Evolutionary conservation across 2,329 filamentous ascomycete genomes (phyloP), one percentile per base, ranked within the genome.

Genomic region (Tolypocladium endophyticum): DNA sequence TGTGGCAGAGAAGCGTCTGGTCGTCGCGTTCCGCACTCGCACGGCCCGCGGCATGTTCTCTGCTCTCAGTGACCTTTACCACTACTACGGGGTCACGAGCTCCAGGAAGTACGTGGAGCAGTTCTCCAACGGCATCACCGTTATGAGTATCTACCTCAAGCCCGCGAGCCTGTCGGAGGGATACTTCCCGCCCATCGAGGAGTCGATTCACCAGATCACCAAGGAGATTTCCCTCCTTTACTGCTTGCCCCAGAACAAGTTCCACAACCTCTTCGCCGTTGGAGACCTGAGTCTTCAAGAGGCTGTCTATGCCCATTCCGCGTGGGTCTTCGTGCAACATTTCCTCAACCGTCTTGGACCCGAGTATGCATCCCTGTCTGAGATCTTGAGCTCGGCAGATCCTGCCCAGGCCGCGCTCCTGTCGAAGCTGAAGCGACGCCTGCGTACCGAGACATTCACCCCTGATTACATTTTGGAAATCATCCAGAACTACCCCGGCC

Each of bases 391-490:
- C 70, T 70, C 82, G 33, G 88, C 84, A 70, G 95, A 96, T 76
- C 94, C 87, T 66, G 83, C 86, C 1, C 92, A 97, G 69, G 90
- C 89, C 23, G 91, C 94, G 68, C 82, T 97, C 61, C 82, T 99
- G 41, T 89, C 89, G 36, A 97, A 95, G 79, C 85, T 99, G 70
- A 99, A 99, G 85, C 92, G 92, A 68, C 87, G 94, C 69, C 83
- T 99, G 61, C 89, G 94, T 69, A 94, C 90, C 0, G 94, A 99
- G 77, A 99, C 94, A 0, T 99, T 99, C 74, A 99, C 94, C 0
- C 89, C 94, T 5, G 93, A 97, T 70, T 99, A 99, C 78, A 97
- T 99, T 67, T 86, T 93, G 35, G 93, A 99, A 76, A 97, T 99
- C 72, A 96, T 99, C 76, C 87, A 88, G 72, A 87, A 88, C 57